Conservation (phyloP, 2,329 filamentous ascomycete genomes). For the Nothophoma quercina region DNA sequence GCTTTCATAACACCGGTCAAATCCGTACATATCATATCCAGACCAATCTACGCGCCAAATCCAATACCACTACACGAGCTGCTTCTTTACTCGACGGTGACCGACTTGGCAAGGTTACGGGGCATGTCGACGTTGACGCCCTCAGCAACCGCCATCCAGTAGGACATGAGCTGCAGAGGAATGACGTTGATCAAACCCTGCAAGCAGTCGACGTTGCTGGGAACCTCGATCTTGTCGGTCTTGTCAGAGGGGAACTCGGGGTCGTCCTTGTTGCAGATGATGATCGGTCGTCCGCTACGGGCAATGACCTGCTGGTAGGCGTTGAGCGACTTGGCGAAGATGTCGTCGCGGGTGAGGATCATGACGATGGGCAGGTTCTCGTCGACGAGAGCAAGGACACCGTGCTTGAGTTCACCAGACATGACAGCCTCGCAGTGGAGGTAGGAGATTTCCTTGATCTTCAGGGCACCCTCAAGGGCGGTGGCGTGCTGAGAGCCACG, state of each 20-base stretch:
- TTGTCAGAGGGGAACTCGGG: conserved; percentile 86
- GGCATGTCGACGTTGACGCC: conserved; percentile 98
- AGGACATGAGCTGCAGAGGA: conserved; percentile 95
- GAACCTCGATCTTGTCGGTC: conserved; percentile 97
- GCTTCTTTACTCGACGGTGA: conserved; percentile 87
- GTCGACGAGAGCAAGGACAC: conserved; percentile 94
- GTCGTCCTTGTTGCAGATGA: conserved; percentile 94
- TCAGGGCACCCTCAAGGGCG: conserved; percentile 92
- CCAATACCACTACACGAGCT: conserved; percentile 19
- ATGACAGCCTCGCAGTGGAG: conserved; percentile 99
- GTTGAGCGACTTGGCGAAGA: conserved; percentile 99
- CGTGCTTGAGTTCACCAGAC: conserved; percentile 99
- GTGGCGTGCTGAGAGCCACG: conserved; percentile 97
- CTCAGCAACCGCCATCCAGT: conserved; percentile 97
- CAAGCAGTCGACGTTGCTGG: conserved; percentile 91
- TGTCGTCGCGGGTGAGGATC: conserved; percentile 94
- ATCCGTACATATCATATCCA: conserved; percentile 36
- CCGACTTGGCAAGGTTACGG: conserved; percentile 97
- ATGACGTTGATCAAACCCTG: conserved; percentile 98
- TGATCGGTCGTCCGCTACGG: conserved; percentile 93
- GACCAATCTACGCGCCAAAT: conserved; percentile 25
- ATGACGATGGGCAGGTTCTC: conserved; percentile 99
- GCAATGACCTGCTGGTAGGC: conserved; percentile 99
- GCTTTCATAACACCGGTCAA: conserved; percentile 33
- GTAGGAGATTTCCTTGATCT: conserved; percentile 99